Conservation (phyloP, 2,329 filamentous ascomycete genomes). For the Neurospora crassa region DNA sequence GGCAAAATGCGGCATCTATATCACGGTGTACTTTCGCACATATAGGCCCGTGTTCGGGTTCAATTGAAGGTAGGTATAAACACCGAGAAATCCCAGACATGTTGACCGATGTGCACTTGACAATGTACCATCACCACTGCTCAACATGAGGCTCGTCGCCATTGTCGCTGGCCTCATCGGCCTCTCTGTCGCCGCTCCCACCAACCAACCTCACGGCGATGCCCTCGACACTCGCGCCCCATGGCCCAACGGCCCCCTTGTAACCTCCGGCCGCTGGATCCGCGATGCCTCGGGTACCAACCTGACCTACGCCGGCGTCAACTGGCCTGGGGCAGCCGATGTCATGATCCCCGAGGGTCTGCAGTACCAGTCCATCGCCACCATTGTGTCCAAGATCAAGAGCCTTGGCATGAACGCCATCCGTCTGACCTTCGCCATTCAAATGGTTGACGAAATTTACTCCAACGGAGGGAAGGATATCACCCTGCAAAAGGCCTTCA, state of each 20-base stretch:
- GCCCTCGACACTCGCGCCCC: slow-evolving; percentile 7
- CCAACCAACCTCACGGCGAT: not conserved
- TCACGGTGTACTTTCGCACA: not conserved
- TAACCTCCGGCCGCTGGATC: slow-evolving; percentile 31
- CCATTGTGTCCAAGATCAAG: slow-evolving; percentile 46
- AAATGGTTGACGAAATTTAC: slow-evolving; percentile 53
- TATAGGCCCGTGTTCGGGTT: too few species aligned
- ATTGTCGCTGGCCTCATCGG: slow-evolving; percentile 11
- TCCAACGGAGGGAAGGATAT: slow-evolving; percentile 37
- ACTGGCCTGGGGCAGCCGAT: slow-evolving; percentile 53
- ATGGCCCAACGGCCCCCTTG: slow-evolving; percentile 35
- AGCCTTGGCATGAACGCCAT: slow-evolving; percentile 53
- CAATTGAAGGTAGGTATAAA: not conserved
- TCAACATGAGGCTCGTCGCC: slow-evolving; percentile 15
- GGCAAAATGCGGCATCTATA: not conserved
- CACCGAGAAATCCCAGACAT: not conserved
- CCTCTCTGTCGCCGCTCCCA: slow-evolving; percentile 8
- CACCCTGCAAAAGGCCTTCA: slow-evolving; percentile 35
- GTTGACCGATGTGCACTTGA: not conserved
- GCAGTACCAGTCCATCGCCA: slow-evolving; percentile 48
- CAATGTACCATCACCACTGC: not conserved
- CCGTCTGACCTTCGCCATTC: slow-evolving; percentile 52
- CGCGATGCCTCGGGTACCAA: slow-evolving; percentile 31
- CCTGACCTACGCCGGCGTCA: slow-evolving; percentile 44
- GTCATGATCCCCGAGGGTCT: slow-evolving; percentile 58